Evolutionary conservation across 2,329 filamentous ascomycete genomes (phyloP).

Genomic region (Xylariaceae sp.): DNA sequence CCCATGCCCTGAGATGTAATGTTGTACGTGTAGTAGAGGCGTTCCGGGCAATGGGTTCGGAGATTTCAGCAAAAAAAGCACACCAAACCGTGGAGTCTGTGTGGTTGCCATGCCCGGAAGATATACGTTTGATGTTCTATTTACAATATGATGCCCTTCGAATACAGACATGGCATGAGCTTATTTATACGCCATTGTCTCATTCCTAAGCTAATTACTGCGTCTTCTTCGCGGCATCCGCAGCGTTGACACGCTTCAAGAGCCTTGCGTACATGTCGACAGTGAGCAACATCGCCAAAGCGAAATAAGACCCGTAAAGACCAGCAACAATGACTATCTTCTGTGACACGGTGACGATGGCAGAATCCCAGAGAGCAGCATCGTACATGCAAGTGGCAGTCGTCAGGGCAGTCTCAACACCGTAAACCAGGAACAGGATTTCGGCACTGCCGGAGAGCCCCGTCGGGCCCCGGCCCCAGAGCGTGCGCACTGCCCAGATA

Average conservation of each 20-base stretch:
- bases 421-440: conserved; percentile 49
- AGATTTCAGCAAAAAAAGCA: not conserved
- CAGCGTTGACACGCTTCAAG: conserved; percentile 37
- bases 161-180: not conserved
- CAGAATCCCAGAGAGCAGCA: conserved; percentile 45
- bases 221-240: conserved; percentile 37
- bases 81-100: too few species aligned
- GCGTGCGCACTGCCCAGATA: conserved; percentile 42
- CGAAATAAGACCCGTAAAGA: conserved; percentile 49
- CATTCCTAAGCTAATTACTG: conserved; percentile 27
- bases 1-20: conserved; percentile 7
- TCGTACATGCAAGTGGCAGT: conserved; percentile 50
- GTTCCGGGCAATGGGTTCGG: conserved; percentile 13
- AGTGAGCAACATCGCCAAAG: conserved; percentile 47
- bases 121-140: too few species aligned
- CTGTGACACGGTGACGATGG: conserved; percentile 39
- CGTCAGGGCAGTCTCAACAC: conserved; percentile 48
- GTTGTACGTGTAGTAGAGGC: conserved; percentile 18
- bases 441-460: conserved; percentile 36
- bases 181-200: not conserved
- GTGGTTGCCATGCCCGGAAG: too few species aligned
- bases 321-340: conserved; percentile 46
- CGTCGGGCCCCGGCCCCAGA: conserved; percentile 27
- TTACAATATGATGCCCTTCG: too few species aligned
- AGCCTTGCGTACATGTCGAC: conserved; percentile 54